Evolutionary conservation across 441 rosid species (phyloP).

Genomic region (Cnidoscolus chayamansa): DNA sequence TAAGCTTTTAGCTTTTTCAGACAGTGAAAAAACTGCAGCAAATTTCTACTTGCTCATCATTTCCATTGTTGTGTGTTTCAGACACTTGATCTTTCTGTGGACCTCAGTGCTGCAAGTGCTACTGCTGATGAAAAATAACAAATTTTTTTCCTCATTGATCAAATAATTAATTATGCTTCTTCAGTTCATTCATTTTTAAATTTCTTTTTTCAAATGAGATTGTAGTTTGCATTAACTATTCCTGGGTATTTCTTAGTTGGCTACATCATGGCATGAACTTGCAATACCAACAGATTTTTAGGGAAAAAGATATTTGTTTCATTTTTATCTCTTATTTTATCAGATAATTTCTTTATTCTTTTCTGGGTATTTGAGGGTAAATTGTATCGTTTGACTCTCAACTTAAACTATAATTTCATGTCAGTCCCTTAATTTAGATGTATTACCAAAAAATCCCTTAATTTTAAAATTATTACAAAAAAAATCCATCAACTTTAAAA

Average conservation of each 20-base stretch:
- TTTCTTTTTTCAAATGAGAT: background rate
- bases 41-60: background rate
- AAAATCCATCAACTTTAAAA: no score
- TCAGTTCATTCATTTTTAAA: background rate
- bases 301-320: no score
- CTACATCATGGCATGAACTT: background rate
- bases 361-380: no score
- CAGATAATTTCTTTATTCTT: no score
- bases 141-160: background rate
- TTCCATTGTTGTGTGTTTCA: constrained; percentile 26
- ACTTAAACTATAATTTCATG: no score
- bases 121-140: constrained; percentile 17
- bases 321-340: no score
- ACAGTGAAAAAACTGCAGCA: no score
- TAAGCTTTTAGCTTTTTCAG: constrained; percentile 10
- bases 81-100: constrained; percentile 81
- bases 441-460: no score
- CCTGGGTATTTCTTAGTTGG: background rate
- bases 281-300: background rate
- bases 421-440: no score
- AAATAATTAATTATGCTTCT: background rate
- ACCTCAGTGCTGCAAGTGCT: constrained; percentile 86
- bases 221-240: background rate
- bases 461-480: no score
- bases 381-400: no score